Evolutionary conservation across 495 filamentous ascomycete species (phyloP).

Genomic region (Penicillium pancosmium): DNA sequence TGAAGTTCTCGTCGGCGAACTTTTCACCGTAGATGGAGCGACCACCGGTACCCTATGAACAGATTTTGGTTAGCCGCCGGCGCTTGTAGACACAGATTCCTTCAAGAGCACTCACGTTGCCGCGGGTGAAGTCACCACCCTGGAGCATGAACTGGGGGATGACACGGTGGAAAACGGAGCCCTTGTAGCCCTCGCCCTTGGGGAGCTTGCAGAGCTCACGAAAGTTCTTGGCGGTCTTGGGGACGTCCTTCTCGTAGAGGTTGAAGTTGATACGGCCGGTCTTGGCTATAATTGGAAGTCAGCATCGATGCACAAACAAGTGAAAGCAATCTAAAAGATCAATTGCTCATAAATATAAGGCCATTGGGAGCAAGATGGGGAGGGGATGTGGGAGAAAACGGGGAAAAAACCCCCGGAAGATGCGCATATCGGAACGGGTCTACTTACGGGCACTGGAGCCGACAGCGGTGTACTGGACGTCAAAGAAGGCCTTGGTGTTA

Average conservation of each 20-base stretch:
- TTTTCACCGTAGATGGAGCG: constrained; percentile 97
- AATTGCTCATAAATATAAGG: neutral
- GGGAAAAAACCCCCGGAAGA: neutral
- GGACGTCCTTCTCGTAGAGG: constrained; percentile 84
- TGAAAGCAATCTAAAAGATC: neutral
- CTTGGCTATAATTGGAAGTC: constrained; percentile 58
- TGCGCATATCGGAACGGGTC: neutral
- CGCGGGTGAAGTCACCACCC: constrained; percentile 95
- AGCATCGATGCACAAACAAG: constrained; percentile 10
- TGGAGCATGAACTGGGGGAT: constrained; percentile 99
- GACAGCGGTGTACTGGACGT: constrained; percentile 60
- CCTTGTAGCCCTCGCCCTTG: constrained; percentile 88
- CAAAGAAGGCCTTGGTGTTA: constrained; percentile 65
- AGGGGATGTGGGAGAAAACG: neutral
- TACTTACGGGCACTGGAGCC: constrained; percentile 65
- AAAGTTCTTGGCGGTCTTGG: constrained; percentile 97
- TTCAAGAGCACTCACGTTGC: constrained; percentile 66
- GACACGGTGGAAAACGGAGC: constrained; percentile 89
- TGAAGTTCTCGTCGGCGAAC: constrained; percentile 97
- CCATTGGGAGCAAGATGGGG: neutral
- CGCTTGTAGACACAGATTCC: too few relatives aligned
- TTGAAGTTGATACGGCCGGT: constrained; percentile 83
- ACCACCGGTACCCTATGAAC: constrained; percentile 74
- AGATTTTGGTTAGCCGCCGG: neutral
- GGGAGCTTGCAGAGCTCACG: constrained; percentile 91